Base-by-base conservation (phyloP, 2,329 filamentous ascomycete species). In the Talaromyces sp. region DNA sequence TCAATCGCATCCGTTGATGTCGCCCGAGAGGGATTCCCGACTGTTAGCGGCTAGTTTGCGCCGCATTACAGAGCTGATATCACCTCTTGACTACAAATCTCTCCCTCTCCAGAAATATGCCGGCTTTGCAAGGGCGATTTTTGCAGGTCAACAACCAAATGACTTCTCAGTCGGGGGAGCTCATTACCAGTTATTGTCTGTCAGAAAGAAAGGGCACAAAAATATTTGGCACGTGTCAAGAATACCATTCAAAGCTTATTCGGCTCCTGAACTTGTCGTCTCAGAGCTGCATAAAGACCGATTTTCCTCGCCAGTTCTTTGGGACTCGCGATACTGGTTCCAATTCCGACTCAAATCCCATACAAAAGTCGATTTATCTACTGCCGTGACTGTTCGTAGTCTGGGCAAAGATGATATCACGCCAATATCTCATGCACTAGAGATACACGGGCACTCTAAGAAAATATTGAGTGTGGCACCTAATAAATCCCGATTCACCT, bases 321-420 rank as follows among this genome's bases (percentile, higher is more conserved):
- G 82, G 76, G 84, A 86, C 66, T 76, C 79, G 54, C 77, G 84
- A 22, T 85, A 77, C 70, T 87, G 84, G 84, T 74, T 86, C 55
- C 77, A 75, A 2, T 60, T 85, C 11, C 67, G 70, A 30, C 74
- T 80, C 27, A 13, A 32, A n/a, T 17, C 27, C 6, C 11, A 58
- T 44, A 27, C 28, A 10, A 25, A 42, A 17, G 9, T 7, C 17
- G 28, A 33, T 58, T 22, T 10, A 39, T 39, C 10, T 36, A 17
- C 36, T 27, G 4, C 9, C 9, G 55, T 62, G 30, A 58, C 15
- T 30, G 30, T 62, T 17, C 60, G 60, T 2, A 56, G 49, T 25
- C 36, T 58, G 22, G 5, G 10, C n/a, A 52, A 25, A 25, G 52
- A 62, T 19, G 60, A 62, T 25, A 62, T 62, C 32, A 25, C 11